These are phyloP conservation scores for Paraconiothyrium brasiliense DNA, from an alignment of 2,329 filamentous ascomycete genomes.

Conservation along the genomic window DNA sequence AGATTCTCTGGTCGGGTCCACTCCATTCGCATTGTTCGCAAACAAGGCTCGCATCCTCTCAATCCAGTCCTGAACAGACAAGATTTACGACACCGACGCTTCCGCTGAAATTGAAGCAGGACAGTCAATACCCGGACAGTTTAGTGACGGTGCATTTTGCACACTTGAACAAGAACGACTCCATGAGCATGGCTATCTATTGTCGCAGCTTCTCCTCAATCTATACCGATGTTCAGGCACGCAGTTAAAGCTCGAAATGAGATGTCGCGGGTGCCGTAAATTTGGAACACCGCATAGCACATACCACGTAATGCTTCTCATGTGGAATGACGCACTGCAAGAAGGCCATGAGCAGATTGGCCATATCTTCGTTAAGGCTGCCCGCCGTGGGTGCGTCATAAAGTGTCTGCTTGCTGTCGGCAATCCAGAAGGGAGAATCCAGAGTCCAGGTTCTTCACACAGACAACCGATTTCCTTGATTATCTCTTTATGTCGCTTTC, in stretches of 20 bases:
- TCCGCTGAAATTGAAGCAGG: not conserved
- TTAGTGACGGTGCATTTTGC: not conserved
- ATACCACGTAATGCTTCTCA: not conserved
- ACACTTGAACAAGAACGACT: not conserved
- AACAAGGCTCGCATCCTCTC: not conserved
- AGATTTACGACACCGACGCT: not conserved
- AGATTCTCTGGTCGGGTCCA: not conserved
- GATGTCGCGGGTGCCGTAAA: not conserved
- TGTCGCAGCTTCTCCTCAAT: not conserved
- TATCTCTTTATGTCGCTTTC: slow-evolving; percentile 6
- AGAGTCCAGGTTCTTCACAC: not conserved
- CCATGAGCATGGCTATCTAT: not conserved
- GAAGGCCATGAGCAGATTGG: too few relatives aligned
- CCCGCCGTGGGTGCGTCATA: not conserved
- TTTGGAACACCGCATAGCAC: not conserved
- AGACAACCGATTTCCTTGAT: not conserved
- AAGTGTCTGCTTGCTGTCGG: not conserved
- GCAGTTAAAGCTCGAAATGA: not conserved
- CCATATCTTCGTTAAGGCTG: not conserved
- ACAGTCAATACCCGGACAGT: not conserved
- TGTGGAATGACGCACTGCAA: not conserved
- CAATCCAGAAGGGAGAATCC: not conserved
- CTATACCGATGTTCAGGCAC: not conserved
- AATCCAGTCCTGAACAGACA: not conserved
- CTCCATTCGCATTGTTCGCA: not conserved